These are phyloP conservation scores for Alternaria hordeiaustralica DNA, from an alignment of 2,329 filamentous ascomycete species.

Conservation along the genomic window DNA sequence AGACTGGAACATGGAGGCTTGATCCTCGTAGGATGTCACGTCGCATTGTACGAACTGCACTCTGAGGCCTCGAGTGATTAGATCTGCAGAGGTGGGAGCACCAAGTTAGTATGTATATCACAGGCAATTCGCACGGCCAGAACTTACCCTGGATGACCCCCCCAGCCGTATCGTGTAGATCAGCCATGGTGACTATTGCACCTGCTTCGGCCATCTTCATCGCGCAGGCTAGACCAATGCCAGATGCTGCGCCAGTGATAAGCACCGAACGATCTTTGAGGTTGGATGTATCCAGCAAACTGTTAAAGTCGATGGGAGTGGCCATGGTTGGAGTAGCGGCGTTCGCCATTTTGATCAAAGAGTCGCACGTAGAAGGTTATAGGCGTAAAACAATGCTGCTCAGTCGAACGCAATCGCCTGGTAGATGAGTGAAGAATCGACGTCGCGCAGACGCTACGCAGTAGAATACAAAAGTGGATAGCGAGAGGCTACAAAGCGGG, in stretches of 20 bases:
- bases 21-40: conserved; percentile 37
- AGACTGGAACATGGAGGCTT: conserved; percentile 38
- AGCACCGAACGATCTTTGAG: conserved; percentile 28
- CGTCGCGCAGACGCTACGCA: background rate
- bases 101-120: background rate
- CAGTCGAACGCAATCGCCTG: background rate
- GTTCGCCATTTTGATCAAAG: background rate
- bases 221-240: conserved; percentile 35
- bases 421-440: background rate
- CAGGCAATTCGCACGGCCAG: background rate
- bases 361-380: background rate
- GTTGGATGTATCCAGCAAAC: conserved; percentile 7
- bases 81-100: background rate
- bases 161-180: conserved; percentile 24
- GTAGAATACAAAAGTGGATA: background rate
- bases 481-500: background rate
- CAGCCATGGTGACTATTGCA: conserved; percentile 34
- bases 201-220: conserved; percentile 26
- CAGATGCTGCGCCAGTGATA: conserved; percentile 35
- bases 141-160: conserved; percentile 2
- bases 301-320: conserved; percentile 1
- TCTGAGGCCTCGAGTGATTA: conserved; percentile 20
- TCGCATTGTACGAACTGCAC: conserved; percentile 42
- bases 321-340: background rate
- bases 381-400: background rate